phyloP scores from a whole-genome alignment of 805 yeast species.

The Cyberlindnera mycetangii region DNA sequence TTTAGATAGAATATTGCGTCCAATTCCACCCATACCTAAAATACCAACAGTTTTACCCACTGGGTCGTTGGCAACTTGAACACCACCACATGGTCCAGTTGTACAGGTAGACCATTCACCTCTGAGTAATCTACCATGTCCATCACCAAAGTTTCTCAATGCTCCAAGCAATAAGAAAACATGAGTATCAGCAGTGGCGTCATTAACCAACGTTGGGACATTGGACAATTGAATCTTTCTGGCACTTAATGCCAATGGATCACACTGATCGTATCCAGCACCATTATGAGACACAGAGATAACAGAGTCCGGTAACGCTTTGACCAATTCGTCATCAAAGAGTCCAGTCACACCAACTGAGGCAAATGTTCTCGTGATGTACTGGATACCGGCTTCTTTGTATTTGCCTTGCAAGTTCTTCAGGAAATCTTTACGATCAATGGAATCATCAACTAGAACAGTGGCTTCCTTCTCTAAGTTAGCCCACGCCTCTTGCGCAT shows the following conservation, averaged over 20 bases:
- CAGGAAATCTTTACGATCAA: conserved; percentile 36
- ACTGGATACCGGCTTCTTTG: conserved; percentile 29
- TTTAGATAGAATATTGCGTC: conserved; percentile 72
- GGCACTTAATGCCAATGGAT: conserved; percentile 48
- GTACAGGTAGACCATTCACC: conserved; percentile 58
- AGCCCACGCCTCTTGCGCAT: conserved; percentile 68
- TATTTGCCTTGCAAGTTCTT: conserved; percentile 32
- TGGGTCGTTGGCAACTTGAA: conserved; percentile 71
- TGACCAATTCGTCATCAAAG: conserved; percentile 59
- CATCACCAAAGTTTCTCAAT: conserved; percentile 62
- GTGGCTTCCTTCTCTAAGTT: conserved; percentile 42
- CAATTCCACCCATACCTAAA: conserved; percentile 88
- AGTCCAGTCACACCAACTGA: conserved; percentile 55
- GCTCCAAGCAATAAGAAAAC: conserved; percentile 61
- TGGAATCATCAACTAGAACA: conserved; percentile 43
- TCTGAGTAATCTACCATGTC: conserved; percentile 47
- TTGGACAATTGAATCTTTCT: conserved; percentile 63
- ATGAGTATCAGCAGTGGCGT: conserved; percentile 71
- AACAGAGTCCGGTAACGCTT: conserved; percentile 51
- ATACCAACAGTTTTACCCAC: conserved; percentile 75
- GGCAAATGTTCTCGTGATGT: conserved; percentile 50
- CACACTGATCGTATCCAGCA: conserved; percentile 77
- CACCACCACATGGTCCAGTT: conserved; percentile 50
- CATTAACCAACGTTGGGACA: conserved; percentile 63
- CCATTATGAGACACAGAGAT: conserved; percentile 59